Evolutionary conservation across 495 filamentous ascomycete species (phyloP).

Genomic region (Thermothielavioides terrestris): DNA sequence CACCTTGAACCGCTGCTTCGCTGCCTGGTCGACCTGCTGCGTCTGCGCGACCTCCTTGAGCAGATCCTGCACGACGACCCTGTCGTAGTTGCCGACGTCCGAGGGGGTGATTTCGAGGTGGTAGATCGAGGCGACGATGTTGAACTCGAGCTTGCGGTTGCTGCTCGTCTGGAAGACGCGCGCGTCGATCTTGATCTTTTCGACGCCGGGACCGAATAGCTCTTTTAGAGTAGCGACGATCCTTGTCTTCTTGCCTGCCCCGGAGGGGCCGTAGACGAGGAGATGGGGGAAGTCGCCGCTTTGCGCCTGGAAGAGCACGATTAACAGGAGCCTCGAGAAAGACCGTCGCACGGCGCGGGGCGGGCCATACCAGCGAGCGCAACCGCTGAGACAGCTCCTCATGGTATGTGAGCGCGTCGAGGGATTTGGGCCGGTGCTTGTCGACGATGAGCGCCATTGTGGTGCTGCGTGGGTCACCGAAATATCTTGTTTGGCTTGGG

Average conservation of each 20-base stretch:
- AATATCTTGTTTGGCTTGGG: neutral
- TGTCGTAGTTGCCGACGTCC: conserved; percentile 93
- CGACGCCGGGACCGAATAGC: conserved; percentile 83
- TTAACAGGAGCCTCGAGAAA: conserved; percentile 2
- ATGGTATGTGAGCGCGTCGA: conserved; percentile 84
- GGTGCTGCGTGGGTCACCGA: neutral
- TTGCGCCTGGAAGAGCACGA: conserved; percentile 57
- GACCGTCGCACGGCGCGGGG: neutral
- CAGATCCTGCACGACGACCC: conserved; percentile 90
- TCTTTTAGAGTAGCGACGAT: conserved; percentile 90
- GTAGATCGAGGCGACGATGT: conserved; percentile 91
- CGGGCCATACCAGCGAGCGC: conserved; percentile 65
- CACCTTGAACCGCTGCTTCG: conserved; percentile 91
- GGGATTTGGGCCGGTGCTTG: conserved; percentile 81
- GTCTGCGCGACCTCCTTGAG: conserved; percentile 98
- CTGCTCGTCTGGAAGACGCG: conserved; percentile 90
- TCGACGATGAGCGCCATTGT: conserved; percentile 75
- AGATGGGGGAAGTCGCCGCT: conserved; percentile 95
- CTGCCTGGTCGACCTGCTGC: conserved; percentile 86
- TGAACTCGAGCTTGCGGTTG: conserved; percentile 98
- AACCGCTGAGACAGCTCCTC: conserved; percentile 79
- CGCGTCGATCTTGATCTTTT: conserved; percentile 95
- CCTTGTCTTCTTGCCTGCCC: conserved; percentile 94
- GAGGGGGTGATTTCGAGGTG: conserved; percentile 97
- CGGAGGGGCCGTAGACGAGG: conserved; percentile 91